These are phyloP conservation scores for Claviceps paspali DNA, from an alignment of 2,329 filamentous ascomycete genomes.

Conservation along the genomic window DNA sequence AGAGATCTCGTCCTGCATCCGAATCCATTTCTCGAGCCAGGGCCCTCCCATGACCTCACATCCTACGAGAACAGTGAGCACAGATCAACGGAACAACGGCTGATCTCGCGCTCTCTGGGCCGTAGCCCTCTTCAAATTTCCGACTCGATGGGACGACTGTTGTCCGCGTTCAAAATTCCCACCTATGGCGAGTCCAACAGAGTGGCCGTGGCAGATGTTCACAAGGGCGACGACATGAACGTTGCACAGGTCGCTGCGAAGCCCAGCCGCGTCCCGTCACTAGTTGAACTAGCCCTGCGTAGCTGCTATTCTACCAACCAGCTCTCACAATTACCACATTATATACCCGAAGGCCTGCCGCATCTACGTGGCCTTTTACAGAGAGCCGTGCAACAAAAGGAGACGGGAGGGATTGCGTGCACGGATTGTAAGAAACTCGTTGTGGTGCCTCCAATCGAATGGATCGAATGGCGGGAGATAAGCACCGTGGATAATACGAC, in stretches of 20 bases:
- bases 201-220: constrained; percentile 11
- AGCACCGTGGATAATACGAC: constrained; percentile 8
- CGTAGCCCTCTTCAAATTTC: constrained; percentile 18
- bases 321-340: constrained; percentile 25
- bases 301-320: constrained; percentile 29
- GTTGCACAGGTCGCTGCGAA: background rate
- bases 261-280: constrained; percentile 27
- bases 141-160: constrained; percentile 14
- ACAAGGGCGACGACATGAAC: constrained; percentile 2
- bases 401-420: constrained; percentile 34
- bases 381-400: constrained; percentile 24
- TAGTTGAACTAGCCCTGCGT: constrained; percentile 35
- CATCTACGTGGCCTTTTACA: constrained; percentile 26
- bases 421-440: constrained; percentile 33
- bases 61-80: constrained; percentile 1
- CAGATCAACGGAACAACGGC: constrained; percentile 5
- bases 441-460: constrained; percentile 37
- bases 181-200: constrained; percentile 8
- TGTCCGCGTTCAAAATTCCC: constrained; percentile 18
- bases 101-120: constrained; percentile 14
- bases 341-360: constrained; percentile 26
- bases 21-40: constrained; percentile 43
- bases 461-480: constrained; percentile 47
- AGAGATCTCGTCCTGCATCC: constrained; percentile 40
- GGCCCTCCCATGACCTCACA: constrained; percentile 1